phyloP scores from a whole-genome alignment of 306 rosid genomes.

The Cicer pinnatifidum region DNA sequence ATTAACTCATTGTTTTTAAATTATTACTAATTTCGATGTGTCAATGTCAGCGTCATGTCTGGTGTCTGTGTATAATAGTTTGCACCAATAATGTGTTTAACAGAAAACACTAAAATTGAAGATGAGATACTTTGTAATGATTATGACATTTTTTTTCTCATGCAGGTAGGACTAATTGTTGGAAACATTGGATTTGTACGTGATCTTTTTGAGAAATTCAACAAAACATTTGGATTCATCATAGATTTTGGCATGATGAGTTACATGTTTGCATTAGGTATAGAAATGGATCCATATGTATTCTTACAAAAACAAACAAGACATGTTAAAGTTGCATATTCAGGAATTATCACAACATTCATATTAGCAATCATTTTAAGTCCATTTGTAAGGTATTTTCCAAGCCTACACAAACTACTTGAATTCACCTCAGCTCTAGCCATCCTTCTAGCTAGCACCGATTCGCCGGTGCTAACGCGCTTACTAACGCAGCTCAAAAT shows the following conservation, averaged over 20 bases:
- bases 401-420: background rate
- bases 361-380: slow-evolving; percentile 43
- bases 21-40: too few relatives aligned
- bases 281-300: slow-evolving; percentile 77
- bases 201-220: slow-evolving; percentile 13
- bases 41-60: too few relatives aligned
- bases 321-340: slow-evolving; percentile 64
- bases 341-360: slow-evolving; percentile 65
- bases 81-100: too few relatives aligned
- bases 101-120: background rate
- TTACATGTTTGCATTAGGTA: slow-evolving; percentile 85
- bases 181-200: slow-evolving; percentile 66
- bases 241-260: slow-evolving; percentile 84
- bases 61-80: too few relatives aligned
- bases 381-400: slow-evolving; percentile 50
- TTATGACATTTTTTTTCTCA: background rate
- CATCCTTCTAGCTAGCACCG: slow-evolving; percentile 68
- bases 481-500: slow-evolving; percentile 70
- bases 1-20: too few relatives aligned
- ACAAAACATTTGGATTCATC: slow-evolving; percentile 57
- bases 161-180: slow-evolving; percentile 69
- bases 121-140: background rate
- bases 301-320: slow-evolving; percentile 56
- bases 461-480: slow-evolving; percentile 81
- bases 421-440: slow-evolving; percentile 59